Evolutionary conservation across 2,329 filamentous ascomycete genomes (phyloP).

Genomic region (Pseudocercospora fijiensis): DNA sequence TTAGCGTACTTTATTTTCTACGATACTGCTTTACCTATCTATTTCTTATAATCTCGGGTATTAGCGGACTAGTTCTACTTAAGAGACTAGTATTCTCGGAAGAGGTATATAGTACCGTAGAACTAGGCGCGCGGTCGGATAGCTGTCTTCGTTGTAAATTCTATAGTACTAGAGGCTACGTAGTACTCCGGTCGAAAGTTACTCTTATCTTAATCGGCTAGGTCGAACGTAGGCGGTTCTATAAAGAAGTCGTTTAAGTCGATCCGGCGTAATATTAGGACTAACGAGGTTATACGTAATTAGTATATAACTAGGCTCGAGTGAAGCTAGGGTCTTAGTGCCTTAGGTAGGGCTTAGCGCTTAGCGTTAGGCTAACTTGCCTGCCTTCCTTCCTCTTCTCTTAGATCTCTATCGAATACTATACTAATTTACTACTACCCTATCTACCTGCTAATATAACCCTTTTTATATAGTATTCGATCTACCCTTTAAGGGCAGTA

Average conservation of each 20-base stretch:
- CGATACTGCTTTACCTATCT: background rate
- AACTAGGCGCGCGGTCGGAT: background rate
- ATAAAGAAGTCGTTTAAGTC: background rate
- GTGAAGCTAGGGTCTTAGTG: too few species aligned
- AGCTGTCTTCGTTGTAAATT: background rate
- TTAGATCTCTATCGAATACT: too few species aligned
- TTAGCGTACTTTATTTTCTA: background rate
- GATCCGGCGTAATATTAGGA: too few species aligned
- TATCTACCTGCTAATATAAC: too few species aligned
- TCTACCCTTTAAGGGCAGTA: too few species aligned
- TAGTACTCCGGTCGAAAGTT: background rate
- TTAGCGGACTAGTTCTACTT: background rate
- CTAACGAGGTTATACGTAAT: too few species aligned
- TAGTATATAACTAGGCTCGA: too few species aligned
- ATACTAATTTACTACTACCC: too few species aligned
- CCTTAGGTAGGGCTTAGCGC: too few species aligned
- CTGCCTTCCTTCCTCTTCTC: too few species aligned
- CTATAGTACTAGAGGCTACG: background rate
- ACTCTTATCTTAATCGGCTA: background rate
- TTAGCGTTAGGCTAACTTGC: too few species aligned
- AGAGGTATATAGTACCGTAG: background rate
- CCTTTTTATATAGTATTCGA: too few species aligned
- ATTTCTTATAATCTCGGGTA: background rate
- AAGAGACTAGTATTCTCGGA: background rate
- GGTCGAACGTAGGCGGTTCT: background rate